phyloP scores from a whole-genome alignment of 2,329 filamentous ascomycete genomes.

The Lachnellula arida region DNA sequence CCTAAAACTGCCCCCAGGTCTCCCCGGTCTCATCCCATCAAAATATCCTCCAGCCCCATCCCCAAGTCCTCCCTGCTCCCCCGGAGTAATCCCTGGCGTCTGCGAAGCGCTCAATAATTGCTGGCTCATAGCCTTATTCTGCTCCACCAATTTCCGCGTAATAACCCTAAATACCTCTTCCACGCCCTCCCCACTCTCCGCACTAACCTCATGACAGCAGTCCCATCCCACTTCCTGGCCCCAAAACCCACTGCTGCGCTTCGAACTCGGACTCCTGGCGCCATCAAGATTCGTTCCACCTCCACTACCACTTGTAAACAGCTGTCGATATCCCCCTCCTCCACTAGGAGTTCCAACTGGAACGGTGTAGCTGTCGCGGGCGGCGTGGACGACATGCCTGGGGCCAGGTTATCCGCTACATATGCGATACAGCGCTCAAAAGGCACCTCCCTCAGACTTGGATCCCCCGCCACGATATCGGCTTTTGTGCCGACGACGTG shows the following conservation, averaged over 20 bases:
- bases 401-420: constrained; percentile 84
- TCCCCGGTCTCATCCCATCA: constrained; percentile 35
- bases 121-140: constrained; percentile 52
- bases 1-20: constrained; percentile 54
- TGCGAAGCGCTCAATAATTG: constrained; percentile 42
- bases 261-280: constrained; percentile 56
- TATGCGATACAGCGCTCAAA: constrained; percentile 96
- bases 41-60: constrained; percentile 37
- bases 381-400: constrained; percentile 61
- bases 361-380: constrained; percentile 54
- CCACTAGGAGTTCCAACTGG: background rate
- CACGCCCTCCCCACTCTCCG: constrained; percentile 89
- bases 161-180: constrained; percentile 94
- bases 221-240: constrained; percentile 93
- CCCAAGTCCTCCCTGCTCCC: constrained; percentile 28
- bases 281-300: constrained; percentile 37
- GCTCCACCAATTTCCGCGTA: constrained; percentile 77
- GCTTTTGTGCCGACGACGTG: constrained; percentile 95
- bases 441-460: constrained; percentile 72
- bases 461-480: constrained; percentile 84
- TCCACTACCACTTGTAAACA: constrained; percentile 11
- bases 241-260: constrained; percentile 76
- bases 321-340: constrained; percentile 6
- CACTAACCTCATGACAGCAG: constrained; percentile 93
- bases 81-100: constrained; percentile 39